Evolutionary conservation across 495 filamentous ascomycete genomes (phyloP).

Genomic region (Penicillium subrubescens): DNA sequence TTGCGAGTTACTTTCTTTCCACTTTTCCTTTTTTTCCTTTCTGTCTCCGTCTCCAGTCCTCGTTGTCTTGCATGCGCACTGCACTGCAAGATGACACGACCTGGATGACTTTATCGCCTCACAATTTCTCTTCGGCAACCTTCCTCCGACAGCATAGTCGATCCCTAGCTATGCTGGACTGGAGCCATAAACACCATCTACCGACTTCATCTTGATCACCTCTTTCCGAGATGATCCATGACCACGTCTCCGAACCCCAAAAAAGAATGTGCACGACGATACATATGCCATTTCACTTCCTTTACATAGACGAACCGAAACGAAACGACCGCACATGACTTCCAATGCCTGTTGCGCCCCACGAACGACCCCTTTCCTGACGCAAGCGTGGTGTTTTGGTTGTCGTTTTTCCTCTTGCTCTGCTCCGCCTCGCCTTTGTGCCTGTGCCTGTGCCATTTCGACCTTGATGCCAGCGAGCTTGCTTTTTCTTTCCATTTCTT

Average conservation of each 20-base stretch:
- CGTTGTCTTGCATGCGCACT: not conserved
- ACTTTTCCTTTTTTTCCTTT: slow-evolving; percentile 12
- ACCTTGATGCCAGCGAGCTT: slow-evolving; percentile 7
- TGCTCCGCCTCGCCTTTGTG: slow-evolving; percentile 16
- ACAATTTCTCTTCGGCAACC: slow-evolving; percentile 25
- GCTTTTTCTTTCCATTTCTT: not conserved
- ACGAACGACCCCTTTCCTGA: slow-evolving; percentile 25
- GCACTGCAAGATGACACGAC: not conserved
- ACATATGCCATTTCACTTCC: slow-evolving; percentile 25
- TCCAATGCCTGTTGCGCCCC: slow-evolving; percentile 4
- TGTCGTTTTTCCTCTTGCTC: slow-evolving; percentile 23
- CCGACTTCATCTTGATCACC: slow-evolving; percentile 1
- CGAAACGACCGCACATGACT: slow-evolving; percentile 34
- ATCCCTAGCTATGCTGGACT: slow-evolving; percentile 1
- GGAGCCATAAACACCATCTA: not conserved
- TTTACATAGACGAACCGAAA: slow-evolving; percentile 35
- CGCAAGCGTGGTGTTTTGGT: slow-evolving; percentile 37
- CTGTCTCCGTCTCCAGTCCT: slow-evolving; percentile 3
- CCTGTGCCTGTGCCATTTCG: slow-evolving; percentile 5
- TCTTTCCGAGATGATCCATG: slow-evolving; percentile 13
- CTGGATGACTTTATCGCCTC: slow-evolving; percentile 1
- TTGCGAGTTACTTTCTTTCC: slow-evolving; percentile 25
- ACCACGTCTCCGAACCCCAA: slow-evolving; percentile 12
- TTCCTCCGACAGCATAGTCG: not conserved
- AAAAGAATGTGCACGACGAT: slow-evolving; percentile 33